Evolutionary conservation across 2,329 filamentous ascomycete species (phyloP).

Genomic region (Pestalotiopsis sp.): DNA sequence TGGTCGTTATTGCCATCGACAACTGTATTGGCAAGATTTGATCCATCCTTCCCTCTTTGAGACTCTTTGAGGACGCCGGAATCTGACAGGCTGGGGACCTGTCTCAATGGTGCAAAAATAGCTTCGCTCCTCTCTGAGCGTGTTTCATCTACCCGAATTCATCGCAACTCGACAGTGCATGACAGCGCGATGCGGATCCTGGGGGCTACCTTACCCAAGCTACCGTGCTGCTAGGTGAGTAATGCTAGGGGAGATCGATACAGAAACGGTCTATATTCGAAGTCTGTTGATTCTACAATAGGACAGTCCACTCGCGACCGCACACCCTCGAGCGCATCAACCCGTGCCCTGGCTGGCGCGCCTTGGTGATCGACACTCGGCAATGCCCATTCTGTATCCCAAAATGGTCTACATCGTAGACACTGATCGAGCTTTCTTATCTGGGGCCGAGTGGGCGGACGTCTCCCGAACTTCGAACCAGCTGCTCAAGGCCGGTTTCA

Average conservation of each 20-base stretch:
- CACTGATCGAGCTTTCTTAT: slow-evolving; percentile 3
- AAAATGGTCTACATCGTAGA: slow-evolving; percentile 15
- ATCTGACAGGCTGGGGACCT: background rate
- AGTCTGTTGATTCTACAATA: background rate
- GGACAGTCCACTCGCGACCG: background rate
- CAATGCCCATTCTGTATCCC: background rate
- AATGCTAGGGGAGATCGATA: background rate
- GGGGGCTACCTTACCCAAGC: background rate
- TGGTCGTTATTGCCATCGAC: background rate
- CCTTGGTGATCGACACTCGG: slow-evolving; percentile 1
- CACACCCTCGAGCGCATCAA: background rate
- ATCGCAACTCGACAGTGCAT: slow-evolving; percentile 1
- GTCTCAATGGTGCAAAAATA: slow-evolving; percentile 13
- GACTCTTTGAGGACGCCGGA: background rate
- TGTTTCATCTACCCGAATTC: slow-evolving; percentile 11
- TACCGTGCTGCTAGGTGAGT: background rate
- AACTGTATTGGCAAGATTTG: background rate
- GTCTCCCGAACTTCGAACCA: background rate
- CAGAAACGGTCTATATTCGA: background rate
- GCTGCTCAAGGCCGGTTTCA: slow-evolving; percentile 6
- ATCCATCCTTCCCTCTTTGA: background rate
- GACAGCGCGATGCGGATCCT: background rate
- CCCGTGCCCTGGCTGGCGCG: background rate
- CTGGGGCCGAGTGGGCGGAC: slow-evolving; percentile 12
- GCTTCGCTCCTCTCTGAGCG: background rate